Conservation (phyloP, 345 rosid species). For the Camelina hispida region DNA sequence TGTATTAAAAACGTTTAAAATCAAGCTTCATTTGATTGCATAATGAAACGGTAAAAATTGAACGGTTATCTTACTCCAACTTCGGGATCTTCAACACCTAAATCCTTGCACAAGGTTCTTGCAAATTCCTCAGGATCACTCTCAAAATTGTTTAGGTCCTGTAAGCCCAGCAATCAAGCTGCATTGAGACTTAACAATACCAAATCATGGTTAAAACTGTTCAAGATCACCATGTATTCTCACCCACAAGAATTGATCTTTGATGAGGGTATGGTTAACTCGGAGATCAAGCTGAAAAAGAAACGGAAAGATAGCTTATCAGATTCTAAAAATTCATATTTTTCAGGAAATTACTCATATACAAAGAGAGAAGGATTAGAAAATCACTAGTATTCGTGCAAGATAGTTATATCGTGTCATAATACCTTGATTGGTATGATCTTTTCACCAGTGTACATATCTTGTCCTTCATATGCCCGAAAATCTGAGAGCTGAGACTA, state of each 20-base stretch:
- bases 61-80: constrained; percentile 69
- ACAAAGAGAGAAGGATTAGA: not conserved
- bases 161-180: constrained; percentile 29
- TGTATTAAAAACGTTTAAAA: constrained; percentile 9
- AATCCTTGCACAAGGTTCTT: constrained; percentile 80
- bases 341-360: constrained; percentile 4
- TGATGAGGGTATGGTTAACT: constrained; percentile 86
- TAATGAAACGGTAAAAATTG: not conserved
- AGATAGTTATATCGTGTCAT: not conserved
- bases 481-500: constrained; percentile 90
- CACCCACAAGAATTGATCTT: constrained; percentile 95
- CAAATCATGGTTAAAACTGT: not conserved
- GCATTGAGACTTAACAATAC: constrained; percentile 6
- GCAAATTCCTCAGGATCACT: constrained; percentile 97
- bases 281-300: constrained; percentile 90
- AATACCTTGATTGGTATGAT: constrained; percentile 92
- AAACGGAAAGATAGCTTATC: constrained; percentile 28
- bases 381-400: not conserved
- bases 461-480: constrained; percentile 90
- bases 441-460: constrained; percentile 89
- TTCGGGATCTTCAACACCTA: constrained; percentile 91
- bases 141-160: constrained; percentile 92
- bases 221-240: constrained; percentile 35
- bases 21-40: not conserved
- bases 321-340: not conserved